These are phyloP conservation scores for Wickerhamiella slavikovae DNA, from an alignment of 805 yeast genomes.

Conservation along the genomic window DNA sequence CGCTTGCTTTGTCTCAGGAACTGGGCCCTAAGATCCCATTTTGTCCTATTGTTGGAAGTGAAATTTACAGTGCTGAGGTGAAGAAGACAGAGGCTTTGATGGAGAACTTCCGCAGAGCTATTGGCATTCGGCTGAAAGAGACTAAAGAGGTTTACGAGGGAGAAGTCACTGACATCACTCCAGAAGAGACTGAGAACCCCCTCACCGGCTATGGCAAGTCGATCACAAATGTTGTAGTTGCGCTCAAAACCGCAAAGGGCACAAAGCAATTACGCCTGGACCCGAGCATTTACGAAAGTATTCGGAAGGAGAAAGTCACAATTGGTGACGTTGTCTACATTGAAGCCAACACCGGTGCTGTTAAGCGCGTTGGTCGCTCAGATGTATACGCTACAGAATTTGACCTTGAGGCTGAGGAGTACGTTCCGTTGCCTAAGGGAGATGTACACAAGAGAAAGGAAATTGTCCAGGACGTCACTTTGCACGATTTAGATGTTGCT, in stretches of 20 bases:
- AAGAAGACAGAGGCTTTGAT: constrained; percentile 89
- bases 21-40: constrained; percentile 95
- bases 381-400: constrained; percentile 97
- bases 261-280: constrained; percentile 76
- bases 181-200: constrained; percentile 92
- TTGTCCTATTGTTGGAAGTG: constrained; percentile 92
- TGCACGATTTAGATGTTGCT: constrained; percentile 91
- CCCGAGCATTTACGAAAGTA: constrained; percentile 81
- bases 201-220: constrained; percentile 97
- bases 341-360: constrained; percentile 95
- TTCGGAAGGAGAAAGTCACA: constrained; percentile 83
- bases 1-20: constrained; percentile 88
- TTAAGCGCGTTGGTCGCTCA: constrained; percentile 92
- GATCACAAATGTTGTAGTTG: constrained; percentile 81
- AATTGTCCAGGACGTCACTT: constrained; percentile 89
- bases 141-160: constrained; percentile 97
- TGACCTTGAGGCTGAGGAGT: constrained; percentile 95
- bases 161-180: constrained; percentile 87
- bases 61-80: constrained; percentile 85
- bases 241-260: constrained; percentile 80
- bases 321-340: constrained; percentile 95
- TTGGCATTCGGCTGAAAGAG: constrained; percentile 88
- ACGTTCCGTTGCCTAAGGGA: constrained; percentile 96
- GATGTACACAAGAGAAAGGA: constrained; percentile 97
- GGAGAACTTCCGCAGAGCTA: constrained; percentile 93